Conservation (phyloP, 2,329 filamentous ascomycete genomes). For the Diaporthe amygdali region DNA sequence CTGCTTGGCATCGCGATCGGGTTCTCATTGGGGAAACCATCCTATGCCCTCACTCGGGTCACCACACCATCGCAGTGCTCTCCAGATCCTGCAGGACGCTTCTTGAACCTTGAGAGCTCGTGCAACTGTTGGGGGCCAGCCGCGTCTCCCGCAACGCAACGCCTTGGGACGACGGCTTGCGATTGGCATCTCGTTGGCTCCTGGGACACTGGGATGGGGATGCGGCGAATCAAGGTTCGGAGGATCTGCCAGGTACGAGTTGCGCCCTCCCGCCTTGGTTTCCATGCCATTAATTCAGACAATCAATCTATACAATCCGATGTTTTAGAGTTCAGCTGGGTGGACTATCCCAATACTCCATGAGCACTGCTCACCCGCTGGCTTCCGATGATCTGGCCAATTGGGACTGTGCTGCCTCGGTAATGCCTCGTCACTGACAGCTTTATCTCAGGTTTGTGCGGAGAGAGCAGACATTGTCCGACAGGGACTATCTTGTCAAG, state of each 20-base stretch:
- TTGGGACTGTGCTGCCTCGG: neutral
- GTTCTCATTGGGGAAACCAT: neutral
- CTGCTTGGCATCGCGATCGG: conserved; percentile 13
- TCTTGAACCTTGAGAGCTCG: neutral
- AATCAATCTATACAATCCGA: conserved; percentile 1
- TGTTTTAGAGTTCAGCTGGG: conserved; percentile 8
- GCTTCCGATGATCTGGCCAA: neutral
- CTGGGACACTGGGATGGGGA: neutral
- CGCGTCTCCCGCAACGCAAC: neutral
- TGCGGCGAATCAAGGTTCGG: conserved; percentile 12
- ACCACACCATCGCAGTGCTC: neutral
- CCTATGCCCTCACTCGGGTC: neutral
- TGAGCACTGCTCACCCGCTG: neutral
- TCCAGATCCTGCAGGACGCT: neutral
- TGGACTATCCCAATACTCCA: neutral
- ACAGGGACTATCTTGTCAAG: neutral
- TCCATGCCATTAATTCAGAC: conserved; percentile 6
- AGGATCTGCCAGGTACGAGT: conserved; percentile 12
- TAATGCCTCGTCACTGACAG: neutral
- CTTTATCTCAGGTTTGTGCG: conserved; percentile 6
- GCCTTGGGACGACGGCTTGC: neutral
- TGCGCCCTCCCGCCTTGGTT: neutral
- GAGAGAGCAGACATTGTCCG: neutral
- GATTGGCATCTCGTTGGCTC: conserved; percentile 12
- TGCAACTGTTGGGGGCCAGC: neutral